Conservation (phyloP, 2,329 filamentous ascomycete genomes). For the Periglandula ipomoeae region DNA sequence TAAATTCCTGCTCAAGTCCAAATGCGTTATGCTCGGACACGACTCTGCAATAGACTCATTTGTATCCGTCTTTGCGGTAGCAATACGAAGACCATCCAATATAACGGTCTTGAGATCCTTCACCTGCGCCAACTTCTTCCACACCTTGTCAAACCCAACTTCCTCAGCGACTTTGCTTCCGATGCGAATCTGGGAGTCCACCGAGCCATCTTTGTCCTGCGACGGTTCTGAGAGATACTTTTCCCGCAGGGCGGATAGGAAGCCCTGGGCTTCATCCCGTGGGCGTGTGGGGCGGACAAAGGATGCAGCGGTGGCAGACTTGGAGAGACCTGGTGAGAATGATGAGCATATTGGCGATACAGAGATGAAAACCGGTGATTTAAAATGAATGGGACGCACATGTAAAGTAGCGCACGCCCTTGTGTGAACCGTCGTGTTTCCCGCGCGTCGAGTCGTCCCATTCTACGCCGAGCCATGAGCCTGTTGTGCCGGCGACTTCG, state of each 20-base stretch:
- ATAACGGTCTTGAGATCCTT: conserved; percentile 72
- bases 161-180: conserved; percentile 77
- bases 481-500: conserved; percentile 62
- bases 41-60: conserved; percentile 34
- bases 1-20: conserved; percentile 80
- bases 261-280: conserved; percentile 58
- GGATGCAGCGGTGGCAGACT: conserved; percentile 64
- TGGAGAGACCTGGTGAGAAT: conserved; percentile 41
- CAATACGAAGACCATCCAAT: conserved; percentile 66
- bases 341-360: not conserved
- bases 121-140: conserved; percentile 66
- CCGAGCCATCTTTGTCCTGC: conserved; percentile 25
- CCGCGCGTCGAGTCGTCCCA: conserved; percentile 85
- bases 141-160: conserved; percentile 90
- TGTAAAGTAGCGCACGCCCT: conserved; percentile 69
- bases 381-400: conserved; percentile 43
- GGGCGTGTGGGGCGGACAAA: conserved; percentile 74
- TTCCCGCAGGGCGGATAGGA: conserved; percentile 67
- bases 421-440: conserved; percentile 82
- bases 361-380: not conserved
- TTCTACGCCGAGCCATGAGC: conserved; percentile 87
- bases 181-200: conserved; percentile 47
- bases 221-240: conserved; percentile 67
- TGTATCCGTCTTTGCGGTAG: conserved; percentile 21
- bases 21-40: conserved; percentile 62